A percentile compares a stretch with the other conserved stretches of the same genome.
Conservation (phyloP, 139 green algal genomes). For the Chlorella ohadii region DNA sequence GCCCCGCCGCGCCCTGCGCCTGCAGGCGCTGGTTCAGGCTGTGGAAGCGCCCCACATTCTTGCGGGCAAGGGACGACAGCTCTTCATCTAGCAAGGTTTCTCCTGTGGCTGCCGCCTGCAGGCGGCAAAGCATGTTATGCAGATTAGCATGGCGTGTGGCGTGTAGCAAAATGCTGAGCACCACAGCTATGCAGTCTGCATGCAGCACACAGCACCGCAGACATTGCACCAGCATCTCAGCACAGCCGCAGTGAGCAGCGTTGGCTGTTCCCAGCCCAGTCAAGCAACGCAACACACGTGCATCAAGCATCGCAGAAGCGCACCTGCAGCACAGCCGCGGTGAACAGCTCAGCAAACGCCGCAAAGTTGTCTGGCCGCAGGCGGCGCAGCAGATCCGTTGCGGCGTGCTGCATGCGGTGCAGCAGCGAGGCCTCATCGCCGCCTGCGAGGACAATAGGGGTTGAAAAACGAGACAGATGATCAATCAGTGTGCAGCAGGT, state of each 20-base stretch:
- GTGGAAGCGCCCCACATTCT: conserved; percentile 62
- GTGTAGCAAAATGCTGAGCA: too few species aligned
- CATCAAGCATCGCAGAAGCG: background rate
- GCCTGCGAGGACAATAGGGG: background rate
- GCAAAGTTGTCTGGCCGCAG: conserved; percentile 65
- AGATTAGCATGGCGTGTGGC: too few species aligned
- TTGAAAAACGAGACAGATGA: background rate
- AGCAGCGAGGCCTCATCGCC: conserved; percentile 36
- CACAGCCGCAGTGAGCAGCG: too few species aligned
- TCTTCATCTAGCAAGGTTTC: conserved; percentile 62
- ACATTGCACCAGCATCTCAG: too few species aligned
- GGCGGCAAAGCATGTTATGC: too few species aligned
- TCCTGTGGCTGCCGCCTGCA: conserved; percentile 69
- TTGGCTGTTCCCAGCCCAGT: too few species aligned
- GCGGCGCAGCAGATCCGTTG: conserved; percentile 47
- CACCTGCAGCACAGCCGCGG: conserved; percentile 64
- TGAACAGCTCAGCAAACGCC: conserved; percentile 71
- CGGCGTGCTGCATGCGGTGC: conserved; percentile 45
- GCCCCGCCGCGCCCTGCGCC: conserved; percentile 6
- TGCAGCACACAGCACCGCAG: too few species aligned
- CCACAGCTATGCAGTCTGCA: too few species aligned
- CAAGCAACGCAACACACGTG: too few species aligned
- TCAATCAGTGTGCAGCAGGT: too few species aligned
- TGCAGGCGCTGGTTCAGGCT: conserved; percentile 67
- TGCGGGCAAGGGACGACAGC: conserved; percentile 62